Base-by-base conservation (phyloP, 768 basidiomycete species). In the Trametes cinnabarina region DNA sequence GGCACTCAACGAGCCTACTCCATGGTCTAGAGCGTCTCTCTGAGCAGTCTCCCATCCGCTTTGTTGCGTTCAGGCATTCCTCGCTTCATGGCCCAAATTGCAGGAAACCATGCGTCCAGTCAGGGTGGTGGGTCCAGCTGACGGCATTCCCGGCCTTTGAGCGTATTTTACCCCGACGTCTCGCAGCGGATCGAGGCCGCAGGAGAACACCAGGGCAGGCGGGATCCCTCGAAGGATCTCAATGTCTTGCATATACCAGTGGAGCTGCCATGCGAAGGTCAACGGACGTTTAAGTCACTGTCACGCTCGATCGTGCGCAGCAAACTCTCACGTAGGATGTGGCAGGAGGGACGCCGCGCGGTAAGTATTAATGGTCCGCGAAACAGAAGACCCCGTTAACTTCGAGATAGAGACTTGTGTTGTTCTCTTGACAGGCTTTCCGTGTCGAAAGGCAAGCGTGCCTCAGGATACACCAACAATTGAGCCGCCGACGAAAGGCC, bases 51-150 rank as follows among this genome's bases (percentile, higher is more conserved):
- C 54, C 54, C 25, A 55, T 47, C 3, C 37, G 34, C 35, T 40
- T 47, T 4, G 54, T 55, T 20, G 54, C 54, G n/a, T 39, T 15
- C 17, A 47, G 54, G 39, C 54, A 55, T 12, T 49, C 53, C 5
- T 63, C 57, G 54, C 58, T 56, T 58, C 62, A 60, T 26, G 46
- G 46, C 2, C 54, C 52, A 42, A 60, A 54, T 19, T 60, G 62
- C 23, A 63, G 30, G 37, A 60, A 60, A 4, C 49, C 59, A 39
- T 63, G 62, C 17, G 58, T 60, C 35, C 54, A 40, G 42, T 60
- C 51, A 15, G 51, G 40, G 42, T 54, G 55, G 25, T 60, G 55
- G 1, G 37, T 46, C 47, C 52, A 63, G 22, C 48, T 34, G 3
- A 60, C 62, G 25, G 55, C 9, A 10, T 52, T 53, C 0, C 57